These are phyloP conservation scores for Tolypocladium pustulatum DNA, from an alignment of 2,329 filamentous ascomycete species.

Conservation along the genomic window DNA sequence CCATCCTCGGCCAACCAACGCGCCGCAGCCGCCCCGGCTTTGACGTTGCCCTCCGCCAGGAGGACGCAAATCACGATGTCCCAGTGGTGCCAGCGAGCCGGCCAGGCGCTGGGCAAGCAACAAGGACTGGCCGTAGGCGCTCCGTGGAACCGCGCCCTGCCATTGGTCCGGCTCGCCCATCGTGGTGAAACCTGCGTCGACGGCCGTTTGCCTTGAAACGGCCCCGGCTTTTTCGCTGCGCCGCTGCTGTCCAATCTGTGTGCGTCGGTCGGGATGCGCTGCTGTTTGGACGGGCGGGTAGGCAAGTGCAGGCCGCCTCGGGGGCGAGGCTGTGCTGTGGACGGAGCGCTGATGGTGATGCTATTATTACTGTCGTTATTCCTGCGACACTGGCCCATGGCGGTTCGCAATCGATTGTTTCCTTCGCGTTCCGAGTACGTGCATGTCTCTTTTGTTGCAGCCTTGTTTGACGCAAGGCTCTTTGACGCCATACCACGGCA, in stretches of 20 bases:
- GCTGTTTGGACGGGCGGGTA: background rate
- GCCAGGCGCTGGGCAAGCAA: background rate
- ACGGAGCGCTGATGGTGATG: background rate
- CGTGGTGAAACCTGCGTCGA: background rate
- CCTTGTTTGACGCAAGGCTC: background rate
- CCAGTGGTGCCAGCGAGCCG: background rate
- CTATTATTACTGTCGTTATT: background rate
- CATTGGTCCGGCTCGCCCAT: background rate
- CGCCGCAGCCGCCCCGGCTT: background rate
- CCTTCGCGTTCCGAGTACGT: background rate
- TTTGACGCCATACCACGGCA: background rate
- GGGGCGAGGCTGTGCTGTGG: background rate
- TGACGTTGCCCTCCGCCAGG: background rate
- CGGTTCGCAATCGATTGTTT: background rate
- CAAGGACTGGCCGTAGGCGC: background rate
- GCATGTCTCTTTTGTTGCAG: background rate
- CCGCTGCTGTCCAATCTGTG: background rate
- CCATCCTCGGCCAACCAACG: background rate
- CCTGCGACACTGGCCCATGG: background rate
- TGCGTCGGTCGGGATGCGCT: background rate
- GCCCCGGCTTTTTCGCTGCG: background rate
- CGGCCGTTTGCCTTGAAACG: background rate
- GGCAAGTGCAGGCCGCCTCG: background rate
- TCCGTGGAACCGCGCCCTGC: background rate
- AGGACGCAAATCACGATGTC: background rate